Conservation (phyloP, 1,284 basidiomycete genomes). For the Leccinum angustisporum region DNA sequence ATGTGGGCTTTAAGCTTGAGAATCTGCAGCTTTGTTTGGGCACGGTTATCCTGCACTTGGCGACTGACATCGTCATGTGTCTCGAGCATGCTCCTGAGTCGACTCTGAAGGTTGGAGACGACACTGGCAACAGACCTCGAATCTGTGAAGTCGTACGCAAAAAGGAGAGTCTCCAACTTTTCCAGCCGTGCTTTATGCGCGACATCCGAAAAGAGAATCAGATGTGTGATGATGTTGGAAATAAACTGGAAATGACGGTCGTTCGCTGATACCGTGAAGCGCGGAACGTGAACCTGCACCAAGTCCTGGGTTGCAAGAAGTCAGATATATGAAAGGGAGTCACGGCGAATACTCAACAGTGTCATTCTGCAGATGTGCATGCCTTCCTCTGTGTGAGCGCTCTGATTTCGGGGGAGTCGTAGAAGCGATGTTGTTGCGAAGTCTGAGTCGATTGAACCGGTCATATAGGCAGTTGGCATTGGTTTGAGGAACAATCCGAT, state of each 20-base stretch:
- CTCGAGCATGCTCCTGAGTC: constrained; percentile 69
- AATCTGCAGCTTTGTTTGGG: constrained; percentile 54
- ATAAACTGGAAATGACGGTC: constrained; percentile 86
- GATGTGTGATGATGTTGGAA: constrained; percentile 85
- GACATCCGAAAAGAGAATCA: constrained; percentile 88
- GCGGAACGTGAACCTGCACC: constrained; percentile 77
- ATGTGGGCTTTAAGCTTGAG: constrained; percentile 79
- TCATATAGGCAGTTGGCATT: constrained; percentile 88
- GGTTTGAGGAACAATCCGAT: constrained; percentile 88
- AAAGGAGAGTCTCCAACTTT: constrained; percentile 81
- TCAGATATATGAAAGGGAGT: constrained; percentile 14
- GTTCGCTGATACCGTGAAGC: constrained; percentile 87
- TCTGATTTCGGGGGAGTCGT: constrained; percentile 38
- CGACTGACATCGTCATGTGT: constrained; percentile 54
- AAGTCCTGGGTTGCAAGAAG: constrained; percentile 59
- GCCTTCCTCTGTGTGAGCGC: constrained; percentile 38
- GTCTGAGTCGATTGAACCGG: constrained; percentile 90
- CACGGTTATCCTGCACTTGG: constrained; percentile 39
- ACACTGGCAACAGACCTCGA: constrained; percentile 65
- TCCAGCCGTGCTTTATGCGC: constrained; percentile 76
- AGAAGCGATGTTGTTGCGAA: constrained; percentile 71
- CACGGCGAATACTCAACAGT: constrained; percentile 51
- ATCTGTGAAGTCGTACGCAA: constrained; percentile 91
- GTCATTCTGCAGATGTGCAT: constrained; percentile 77
- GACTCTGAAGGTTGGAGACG: constrained; percentile 73